These are phyloP conservation scores for Blastobotrys attinorum DNA, from an alignment of 805 yeast genomes.

Conservation along the genomic window DNA sequence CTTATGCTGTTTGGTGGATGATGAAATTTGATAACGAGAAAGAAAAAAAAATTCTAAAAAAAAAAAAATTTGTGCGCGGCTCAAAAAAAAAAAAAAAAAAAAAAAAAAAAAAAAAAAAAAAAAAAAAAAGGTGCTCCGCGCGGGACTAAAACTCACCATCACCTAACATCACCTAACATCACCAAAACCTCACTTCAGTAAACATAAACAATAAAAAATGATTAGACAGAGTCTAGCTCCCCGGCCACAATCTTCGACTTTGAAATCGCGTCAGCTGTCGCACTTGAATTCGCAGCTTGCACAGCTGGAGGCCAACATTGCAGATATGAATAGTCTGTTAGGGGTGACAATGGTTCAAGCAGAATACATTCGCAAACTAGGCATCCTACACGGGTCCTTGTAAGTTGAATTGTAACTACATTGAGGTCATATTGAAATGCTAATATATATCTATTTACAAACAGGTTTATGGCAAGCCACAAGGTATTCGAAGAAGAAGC, in stretches of 20 bases:
- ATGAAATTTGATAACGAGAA: background rate
- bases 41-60: constrained; percentile 1
- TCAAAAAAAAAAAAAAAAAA: background rate
- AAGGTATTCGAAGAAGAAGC: constrained; percentile 28
- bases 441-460: background rate
- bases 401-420: constrained; percentile 18
- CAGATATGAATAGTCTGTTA: constrained; percentile 45
- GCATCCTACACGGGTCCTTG: constrained; percentile 50
- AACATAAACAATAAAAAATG: background rate
- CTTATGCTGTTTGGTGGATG: background rate
- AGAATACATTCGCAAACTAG: constrained; percentile 43
- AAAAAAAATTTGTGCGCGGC: background rate
- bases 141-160: no score
- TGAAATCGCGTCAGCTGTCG: constrained; percentile 37
- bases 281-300: constrained; percentile 47
- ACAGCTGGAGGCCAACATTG: constrained; percentile 47
- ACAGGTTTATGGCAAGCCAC: constrained; percentile 28
- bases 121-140: constrained; percentile 10
- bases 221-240: constrained; percentile 11
- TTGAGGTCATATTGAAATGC: background rate
- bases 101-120: background rate
- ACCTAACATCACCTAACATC: no score
- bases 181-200: no score
- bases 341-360: constrained; percentile 46
- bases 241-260: background rate